Evolutionary conservation across 2,329 filamentous ascomycete genomes (phyloP).

Genomic region (Cladosporium sphaerospermum): DNA sequence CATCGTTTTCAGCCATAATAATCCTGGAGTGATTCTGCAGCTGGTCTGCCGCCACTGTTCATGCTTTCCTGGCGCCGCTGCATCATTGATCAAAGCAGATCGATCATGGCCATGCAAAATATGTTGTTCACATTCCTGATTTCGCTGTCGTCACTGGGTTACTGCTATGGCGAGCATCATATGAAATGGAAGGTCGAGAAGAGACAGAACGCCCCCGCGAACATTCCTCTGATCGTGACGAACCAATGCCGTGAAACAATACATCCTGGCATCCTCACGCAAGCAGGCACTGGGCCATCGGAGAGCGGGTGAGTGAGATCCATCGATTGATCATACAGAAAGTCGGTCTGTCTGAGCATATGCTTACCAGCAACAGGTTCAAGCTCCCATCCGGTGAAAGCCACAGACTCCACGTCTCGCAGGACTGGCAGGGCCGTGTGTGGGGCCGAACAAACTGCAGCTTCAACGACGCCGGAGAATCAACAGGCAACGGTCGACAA

Average conservation of each 20-base stretch:
- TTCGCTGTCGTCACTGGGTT: not conserved
- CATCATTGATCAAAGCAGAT: not conserved
- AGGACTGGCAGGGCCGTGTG: constrained; percentile 73
- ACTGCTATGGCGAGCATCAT: constrained; percentile 21
- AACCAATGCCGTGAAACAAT: constrained; percentile 67
- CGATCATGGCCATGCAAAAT: not conserved
- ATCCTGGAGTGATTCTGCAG: no score
- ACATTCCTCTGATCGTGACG: constrained; percentile 56
- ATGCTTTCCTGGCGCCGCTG: no score
- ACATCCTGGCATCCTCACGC: constrained; percentile 70
- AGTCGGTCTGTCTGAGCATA: not conserved
- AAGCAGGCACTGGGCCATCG: constrained; percentile 62
- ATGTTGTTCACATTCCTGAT: not conserved
- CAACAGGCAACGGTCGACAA: constrained; percentile 45
- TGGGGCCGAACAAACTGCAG: constrained; percentile 83
- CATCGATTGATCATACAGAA: not conserved
- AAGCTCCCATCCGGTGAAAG: constrained; percentile 54
- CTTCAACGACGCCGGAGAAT: constrained; percentile 59
- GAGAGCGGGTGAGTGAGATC: constrained; percentile 45
- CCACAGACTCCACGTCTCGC: constrained; percentile 57
- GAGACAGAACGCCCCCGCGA: constrained; percentile 20
- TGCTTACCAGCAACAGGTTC: constrained; percentile 40
- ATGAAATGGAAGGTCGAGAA: constrained; percentile 25
- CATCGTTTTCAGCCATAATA: no score
- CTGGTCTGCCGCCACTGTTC: no score